Conservation (phyloP, 2,329 filamentous ascomycete genomes). For the Venturia carpophila region DNA sequence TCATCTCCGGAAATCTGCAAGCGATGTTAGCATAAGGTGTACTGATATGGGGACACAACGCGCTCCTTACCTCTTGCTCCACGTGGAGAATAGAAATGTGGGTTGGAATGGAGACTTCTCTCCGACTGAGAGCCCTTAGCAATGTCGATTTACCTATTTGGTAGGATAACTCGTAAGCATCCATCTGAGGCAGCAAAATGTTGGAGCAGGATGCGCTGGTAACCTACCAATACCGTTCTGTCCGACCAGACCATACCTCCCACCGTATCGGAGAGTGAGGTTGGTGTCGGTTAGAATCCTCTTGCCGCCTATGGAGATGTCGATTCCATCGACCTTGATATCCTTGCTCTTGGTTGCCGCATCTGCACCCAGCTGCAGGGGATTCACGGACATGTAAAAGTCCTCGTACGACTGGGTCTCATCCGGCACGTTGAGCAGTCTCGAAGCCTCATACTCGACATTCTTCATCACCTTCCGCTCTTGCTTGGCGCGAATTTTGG, state of each 20-base stretch:
- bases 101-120: constrained; percentile 90
- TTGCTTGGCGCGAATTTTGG: constrained; percentile 96
- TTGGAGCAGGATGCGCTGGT: constrained; percentile 6
- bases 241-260: constrained; percentile 93
- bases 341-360: constrained; percentile 82
- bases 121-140: constrained; percentile 77
- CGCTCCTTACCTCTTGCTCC: constrained; percentile 74
- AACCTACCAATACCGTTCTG: constrained; percentile 80
- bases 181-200: constrained; percentile 50
- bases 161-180: background rate
- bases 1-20: constrained; percentile 82
- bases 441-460: constrained; percentile 94
- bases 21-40: constrained; percentile 20
- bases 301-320: constrained; percentile 82
- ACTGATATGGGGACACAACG: background rate
- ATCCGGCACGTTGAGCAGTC: constrained; percentile 74
- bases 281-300: constrained; percentile 88
- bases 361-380: constrained; percentile 72
- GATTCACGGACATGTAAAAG: constrained; percentile 99
- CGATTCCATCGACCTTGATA: constrained; percentile 94
- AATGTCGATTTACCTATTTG: constrained; percentile 58
- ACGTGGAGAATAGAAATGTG: constrained; percentile 99
- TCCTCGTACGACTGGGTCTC: constrained; percentile 91
- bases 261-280: constrained; percentile 82
- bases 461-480: constrained; percentile 98